phyloP scores from a whole-genome alignment of 192 early-diverging fungal genomes.

The Diversispora eburnea region DNA sequence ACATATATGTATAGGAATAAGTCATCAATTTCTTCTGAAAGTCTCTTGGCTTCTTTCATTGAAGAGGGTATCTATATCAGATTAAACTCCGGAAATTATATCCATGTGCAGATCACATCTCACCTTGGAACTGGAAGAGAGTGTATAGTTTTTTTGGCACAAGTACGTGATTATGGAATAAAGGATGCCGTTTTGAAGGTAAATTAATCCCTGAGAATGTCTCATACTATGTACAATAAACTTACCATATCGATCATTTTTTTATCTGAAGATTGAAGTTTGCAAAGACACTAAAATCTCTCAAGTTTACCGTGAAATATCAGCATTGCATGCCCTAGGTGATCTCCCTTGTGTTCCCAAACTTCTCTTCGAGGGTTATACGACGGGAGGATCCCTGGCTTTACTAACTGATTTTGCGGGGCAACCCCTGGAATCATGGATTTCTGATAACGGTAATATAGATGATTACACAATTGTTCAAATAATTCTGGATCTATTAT shows the following conservation, averaged over 20 bases:
- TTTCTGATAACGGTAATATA: conserved; percentile 19
- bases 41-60: conserved; percentile 28
- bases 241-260: conserved; percentile 22
- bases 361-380: conserved; percentile 16
- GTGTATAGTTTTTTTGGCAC: conserved; percentile 25
- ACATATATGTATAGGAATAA: conserved; percentile 22
- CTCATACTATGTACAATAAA: conserved; percentile 18
- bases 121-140: conserved; percentile 11
- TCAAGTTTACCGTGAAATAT: conserved; percentile 24
- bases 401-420: conserved; percentile 16
- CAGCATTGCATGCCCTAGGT: background rate
- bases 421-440: conserved; percentile 20
- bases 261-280: conserved; percentile 25
- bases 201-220: conserved; percentile 25
- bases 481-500: conserved; percentile 15
- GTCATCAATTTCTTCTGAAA: conserved; percentile 21
- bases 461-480: conserved; percentile 19
- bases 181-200: conserved; percentile 27
- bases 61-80: conserved; percentile 11
- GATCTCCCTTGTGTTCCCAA: conserved; percentile 7
- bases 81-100: conserved; percentile 26
- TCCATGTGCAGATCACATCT: conserved; percentile 24
- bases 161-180: conserved; percentile 27
- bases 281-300: background rate
- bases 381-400: background rate